Evolutionary conservation across 225 moss, liverwort and hornwort genomes (phyloP).

Genomic region (Neckera pumila): DNA sequence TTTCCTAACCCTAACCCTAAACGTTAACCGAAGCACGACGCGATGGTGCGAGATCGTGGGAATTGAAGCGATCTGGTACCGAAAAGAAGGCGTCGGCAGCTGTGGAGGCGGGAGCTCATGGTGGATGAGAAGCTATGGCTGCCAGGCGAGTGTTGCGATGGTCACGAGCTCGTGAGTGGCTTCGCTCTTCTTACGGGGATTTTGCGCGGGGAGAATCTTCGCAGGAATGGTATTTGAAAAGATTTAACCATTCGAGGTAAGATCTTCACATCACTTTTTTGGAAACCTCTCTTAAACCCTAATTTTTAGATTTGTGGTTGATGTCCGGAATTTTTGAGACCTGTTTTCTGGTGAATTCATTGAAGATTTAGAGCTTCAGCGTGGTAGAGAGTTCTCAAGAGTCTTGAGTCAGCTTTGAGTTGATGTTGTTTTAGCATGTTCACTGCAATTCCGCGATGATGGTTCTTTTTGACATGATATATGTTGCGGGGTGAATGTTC

Average conservation of each 20-base stretch:
- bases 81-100: not conserved
- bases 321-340: not conserved
- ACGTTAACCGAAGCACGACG: not conserved
- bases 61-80: not conserved
- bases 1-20: not conserved
- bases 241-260: not conserved
- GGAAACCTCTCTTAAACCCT: not conserved
- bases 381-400: not conserved
- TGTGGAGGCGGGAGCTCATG: not conserved
- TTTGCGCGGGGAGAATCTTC: not conserved
- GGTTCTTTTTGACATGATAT: not conserved
- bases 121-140: slow-evolving; percentile 15
- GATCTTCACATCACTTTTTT: not conserved
- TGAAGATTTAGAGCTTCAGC: not conserved
- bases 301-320: not conserved
- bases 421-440: not conserved
- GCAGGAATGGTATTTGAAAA: not conserved
- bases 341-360: not conserved
- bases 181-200: not conserved
- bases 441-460: not conserved
- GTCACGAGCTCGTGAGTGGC: not conserved
- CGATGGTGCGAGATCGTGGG: not conserved
- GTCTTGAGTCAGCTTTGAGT: not conserved
- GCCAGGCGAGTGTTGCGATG: not conserved
- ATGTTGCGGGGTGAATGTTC: not conserved